Base-by-base conservation (phyloP, 352 stramenopile species). In the Phytophthora tentaculata region DNA sequence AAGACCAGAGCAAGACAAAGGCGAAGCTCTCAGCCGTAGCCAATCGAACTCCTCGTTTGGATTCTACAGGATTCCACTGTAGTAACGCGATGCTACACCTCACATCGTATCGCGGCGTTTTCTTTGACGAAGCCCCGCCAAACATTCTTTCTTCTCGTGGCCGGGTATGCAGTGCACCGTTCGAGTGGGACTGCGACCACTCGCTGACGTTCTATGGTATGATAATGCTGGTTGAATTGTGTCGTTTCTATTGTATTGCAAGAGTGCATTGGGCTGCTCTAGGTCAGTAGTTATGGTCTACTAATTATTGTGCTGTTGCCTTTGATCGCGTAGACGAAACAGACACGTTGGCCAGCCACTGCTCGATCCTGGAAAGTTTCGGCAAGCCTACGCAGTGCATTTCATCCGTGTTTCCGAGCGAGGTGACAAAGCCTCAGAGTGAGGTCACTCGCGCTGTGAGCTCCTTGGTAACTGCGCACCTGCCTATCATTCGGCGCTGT, bases 181-280 rank as follows among this genome's bases (percentile, higher is more conserved):
- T 67, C 26, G 44, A 61, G 2, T 65, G 57, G 9, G 24, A 69
- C 29, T 69, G 63, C 47, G 58, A 75, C 16, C 50, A 69, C 13
- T 60, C 71, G 13, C 61, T 81, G 37, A 69, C 67, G 35, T 73
- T 71, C 8, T 81, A 81, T 57, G 70, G 74, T 81, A 75, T 32
- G 65, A 22, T 35, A 50, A 35, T 62, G 23, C n/a, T 61, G 55
- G 13, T 57, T 52, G 16, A 44, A 37, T 58, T 24, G 41, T 19
- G 20, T 41, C 13, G 9, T 56, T 24, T 28, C 44, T 5, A 3
- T 29, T 45, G 16, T 24, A 28, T 45, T 37, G 5, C 16, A 35
- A 28, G 32, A 20, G 20, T 35, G 23, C 47, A 43, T 12, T 12
- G 9, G 28, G 12, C 45, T 61, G n/a, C 1, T 24, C 28, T n/a